Conservation (phyloP, 768 basidiomycete genomes). For the Neoboletus subvelutipes region DNA sequence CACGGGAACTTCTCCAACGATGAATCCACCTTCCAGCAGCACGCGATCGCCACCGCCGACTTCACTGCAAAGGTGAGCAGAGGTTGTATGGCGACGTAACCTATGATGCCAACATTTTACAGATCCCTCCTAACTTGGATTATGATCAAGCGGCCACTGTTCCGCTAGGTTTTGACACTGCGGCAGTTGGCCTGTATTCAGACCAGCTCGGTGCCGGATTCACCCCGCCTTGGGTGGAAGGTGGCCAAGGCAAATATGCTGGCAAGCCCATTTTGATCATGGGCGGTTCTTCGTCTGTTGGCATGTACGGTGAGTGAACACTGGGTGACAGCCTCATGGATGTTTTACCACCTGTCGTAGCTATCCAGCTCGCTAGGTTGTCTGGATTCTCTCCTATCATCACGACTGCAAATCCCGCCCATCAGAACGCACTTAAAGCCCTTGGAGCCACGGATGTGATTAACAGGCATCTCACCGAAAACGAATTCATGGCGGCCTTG, state of each 20-base stretch:
- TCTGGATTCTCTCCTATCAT: constrained; percentile 45
- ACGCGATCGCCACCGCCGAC: constrained; percentile 32
- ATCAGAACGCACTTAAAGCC: constrained; percentile 32
- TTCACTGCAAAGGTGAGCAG: constrained; percentile 37
- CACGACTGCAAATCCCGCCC: constrained; percentile 35
- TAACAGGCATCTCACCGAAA: constrained; percentile 26
- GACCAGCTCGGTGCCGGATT: constrained; percentile 39
- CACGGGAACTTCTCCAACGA: constrained; percentile 35
- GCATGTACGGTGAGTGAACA: constrained; percentile 41
- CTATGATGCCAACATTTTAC: constrained; percentile 3
- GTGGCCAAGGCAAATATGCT: constrained; percentile 37
- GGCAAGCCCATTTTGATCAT: constrained; percentile 45
- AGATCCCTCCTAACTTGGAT: constrained; percentile 45
- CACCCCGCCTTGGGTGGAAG: constrained; percentile 35
- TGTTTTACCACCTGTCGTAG: constrained; percentile 21
- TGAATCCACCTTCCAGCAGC: constrained; percentile 40
- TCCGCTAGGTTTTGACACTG: constrained; percentile 47
- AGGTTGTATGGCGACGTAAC: background rate
- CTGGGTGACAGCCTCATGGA: background rate
- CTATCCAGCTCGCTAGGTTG: constrained; percentile 40
- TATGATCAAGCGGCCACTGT: constrained; percentile 48
- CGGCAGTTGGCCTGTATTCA: constrained; percentile 47
- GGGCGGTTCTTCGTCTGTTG: constrained; percentile 50
- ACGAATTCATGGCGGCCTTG: constrained; percentile 16
- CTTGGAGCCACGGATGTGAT: constrained; percentile 43